Conservation (phyloP, 345 rosid species). For the Brassica cretica region DNA sequence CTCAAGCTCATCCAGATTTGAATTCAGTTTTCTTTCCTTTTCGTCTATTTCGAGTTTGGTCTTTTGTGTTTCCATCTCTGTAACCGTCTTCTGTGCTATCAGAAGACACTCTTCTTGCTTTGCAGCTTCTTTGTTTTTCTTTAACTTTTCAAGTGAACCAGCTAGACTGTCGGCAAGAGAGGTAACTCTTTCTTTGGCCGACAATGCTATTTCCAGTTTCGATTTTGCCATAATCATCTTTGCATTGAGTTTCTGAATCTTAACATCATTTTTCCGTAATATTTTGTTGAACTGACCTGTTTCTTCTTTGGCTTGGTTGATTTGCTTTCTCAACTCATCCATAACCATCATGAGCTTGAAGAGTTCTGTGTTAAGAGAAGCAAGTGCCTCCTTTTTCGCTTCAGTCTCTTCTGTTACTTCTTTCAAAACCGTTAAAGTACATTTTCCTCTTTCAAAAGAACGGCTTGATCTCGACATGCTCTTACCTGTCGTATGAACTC, state of each 20-base stretch:
- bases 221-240: slow-evolving; percentile 70
- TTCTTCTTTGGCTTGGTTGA: slow-evolving; percentile 51
- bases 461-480: slow-evolving; percentile 34
- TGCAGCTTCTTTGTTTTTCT: slow-evolving; percentile 48
- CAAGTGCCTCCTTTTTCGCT: slow-evolving; percentile 59
- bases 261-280: slow-evolving; percentile 47
- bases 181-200: slow-evolving; percentile 54
- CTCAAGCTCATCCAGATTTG: slow-evolving; percentile 58
- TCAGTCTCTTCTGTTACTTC: slow-evolving; percentile 50
- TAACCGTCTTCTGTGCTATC: slow-evolving; percentile 43
- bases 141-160: slow-evolving; percentile 59
- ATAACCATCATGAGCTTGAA: slow-evolving; percentile 63
- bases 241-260: slow-evolving; percentile 54
- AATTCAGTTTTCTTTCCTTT: slow-evolving; percentile 52
- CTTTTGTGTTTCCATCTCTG: slow-evolving; percentile 52
- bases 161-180: slow-evolving; percentile 48
- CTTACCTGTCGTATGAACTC: slow-evolving; percentile 34
- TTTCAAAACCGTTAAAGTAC: slow-evolving; percentile 34
- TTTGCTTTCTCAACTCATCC: slow-evolving; percentile 65
- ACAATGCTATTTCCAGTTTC: slow-evolving; percentile 53
- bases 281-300: slow-evolving; percentile 40
- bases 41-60: slow-evolving; percentile 53
- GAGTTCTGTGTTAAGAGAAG: slow-evolving; percentile 52
- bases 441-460: slow-evolving; percentile 16
- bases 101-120: slow-evolving; percentile 57